Percentiles rank a stretch among this genome's conserved stretches.
These are phyloP conservation scores for Guyanaporus albipodus DNA, from an alignment of 768 basidiomycete species.

Conservation along the genomic window DNA sequence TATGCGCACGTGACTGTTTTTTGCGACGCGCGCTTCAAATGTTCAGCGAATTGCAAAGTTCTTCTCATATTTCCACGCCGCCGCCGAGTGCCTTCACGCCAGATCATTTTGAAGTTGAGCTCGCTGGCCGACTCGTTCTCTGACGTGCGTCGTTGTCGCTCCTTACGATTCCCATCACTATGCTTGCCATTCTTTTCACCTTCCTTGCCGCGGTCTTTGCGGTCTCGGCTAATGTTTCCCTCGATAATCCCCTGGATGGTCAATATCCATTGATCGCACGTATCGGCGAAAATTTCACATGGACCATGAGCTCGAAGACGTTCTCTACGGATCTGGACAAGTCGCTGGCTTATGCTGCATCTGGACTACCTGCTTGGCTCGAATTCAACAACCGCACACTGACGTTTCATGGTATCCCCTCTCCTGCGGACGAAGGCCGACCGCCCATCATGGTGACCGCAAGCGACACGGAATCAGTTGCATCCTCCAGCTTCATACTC, in stretches of 20 bases:
- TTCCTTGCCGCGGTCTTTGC: constrained; percentile 38
- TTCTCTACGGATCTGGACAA: constrained; percentile 50
- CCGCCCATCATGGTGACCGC: constrained; percentile 62
- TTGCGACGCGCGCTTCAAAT: constrained; percentile 16
- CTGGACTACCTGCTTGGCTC: constrained; percentile 71
- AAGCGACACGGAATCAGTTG: constrained; percentile 46
- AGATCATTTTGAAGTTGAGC: constrained; percentile 34
- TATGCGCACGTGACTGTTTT: constrained; percentile 27
- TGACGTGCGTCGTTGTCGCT: constrained; percentile 35
- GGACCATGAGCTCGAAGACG: constrained; percentile 63
- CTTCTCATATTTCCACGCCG: constrained; percentile 4
- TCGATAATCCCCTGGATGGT: constrained; percentile 57
- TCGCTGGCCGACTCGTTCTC: constrained; percentile 58
- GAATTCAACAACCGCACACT: constrained; percentile 56
- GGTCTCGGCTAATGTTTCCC: constrained; percentile 43
- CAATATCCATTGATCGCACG: constrained; percentile 83
- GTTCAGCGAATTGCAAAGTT: constrained; percentile 14
- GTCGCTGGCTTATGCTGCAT: constrained; percentile 49
- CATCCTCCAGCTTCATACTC: constrained; percentile 51
- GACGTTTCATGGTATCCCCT: constrained; percentile 70
- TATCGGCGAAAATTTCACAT: constrained; percentile 57
- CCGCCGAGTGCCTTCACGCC: constrained; percentile 4
- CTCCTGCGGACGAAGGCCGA: constrained; percentile 57
- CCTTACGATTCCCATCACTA: constrained; percentile 54
- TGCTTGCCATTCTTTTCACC: constrained; percentile 59